Evolutionary conservation across 306 rosid species (phyloP), one percentile per base, ranked within the genome.

Genomic region (Prunus dulcis): DNA sequence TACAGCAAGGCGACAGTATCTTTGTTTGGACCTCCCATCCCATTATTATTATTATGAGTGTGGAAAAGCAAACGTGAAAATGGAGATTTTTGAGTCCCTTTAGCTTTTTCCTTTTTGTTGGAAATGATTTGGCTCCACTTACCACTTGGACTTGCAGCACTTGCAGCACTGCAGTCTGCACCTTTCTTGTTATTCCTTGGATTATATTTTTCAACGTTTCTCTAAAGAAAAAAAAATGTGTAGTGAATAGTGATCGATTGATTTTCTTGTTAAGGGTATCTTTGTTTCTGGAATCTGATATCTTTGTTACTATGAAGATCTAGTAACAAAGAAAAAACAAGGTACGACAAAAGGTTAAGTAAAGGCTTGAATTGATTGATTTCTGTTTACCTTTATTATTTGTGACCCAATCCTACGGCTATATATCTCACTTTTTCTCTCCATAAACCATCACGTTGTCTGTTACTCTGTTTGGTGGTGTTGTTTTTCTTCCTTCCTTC

Each of bases 181-280:
- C 28, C 38, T 32, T 72, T 45, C 61, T 69, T 13, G 46, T 25
- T 79, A 32, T 32, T 68, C 46, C 67, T 68, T 52, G 43, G 52
- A 49, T 61, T n/a, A 14, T 51, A 55, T 71, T 32, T 11, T 22
- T 7, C 49, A 43, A 30, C 41, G 45, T 53, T 28, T 41, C 71
- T 32, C 11, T 74, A 27, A 72, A 62, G 67, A 68, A 51, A 27
- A 72, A 62, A 63, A 68, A 51, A 62, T 70, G 51, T 81, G 58
- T 1, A 5, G 38, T 32, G 38, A 32, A 5, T 32, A 32, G 38
- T 32, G 38, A 32, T 32, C 38, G 7, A 84, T 46, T 71, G 53
- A 75, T 74, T 90, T 82, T 81, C 79, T 86, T 81, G 88, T 84
- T 68, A 50, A 79, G 81, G 86, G 89, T 83, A 90, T 88, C 82